Percentiles rank a stretch among this genome's conserved stretches.
phyloP scores from a whole-genome alignment of 1,284 basidiomycete species.

The Cerioporus squamosus region DNA sequence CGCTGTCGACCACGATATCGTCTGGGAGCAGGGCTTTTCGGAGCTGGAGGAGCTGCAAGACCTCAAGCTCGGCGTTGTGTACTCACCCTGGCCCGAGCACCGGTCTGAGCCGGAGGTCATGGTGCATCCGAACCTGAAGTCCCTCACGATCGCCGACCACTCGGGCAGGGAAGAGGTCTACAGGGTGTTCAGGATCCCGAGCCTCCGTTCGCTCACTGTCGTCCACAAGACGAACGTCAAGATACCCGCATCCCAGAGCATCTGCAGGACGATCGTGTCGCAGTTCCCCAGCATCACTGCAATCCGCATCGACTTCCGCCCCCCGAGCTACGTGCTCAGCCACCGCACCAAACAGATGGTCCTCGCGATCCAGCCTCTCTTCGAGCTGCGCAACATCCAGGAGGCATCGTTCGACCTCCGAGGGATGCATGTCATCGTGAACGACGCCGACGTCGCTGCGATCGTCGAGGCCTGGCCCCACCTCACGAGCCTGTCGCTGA shows the following conservation, averaged over 20 bases:
- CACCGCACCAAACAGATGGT: too few relatives aligned
- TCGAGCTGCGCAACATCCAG: background rate
- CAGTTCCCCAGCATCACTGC: too few relatives aligned
- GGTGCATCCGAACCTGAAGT: background rate
- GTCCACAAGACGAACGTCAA: background rate
- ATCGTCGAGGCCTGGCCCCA: background rate
- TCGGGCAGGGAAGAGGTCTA: background rate
- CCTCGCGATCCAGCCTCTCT: background rate
- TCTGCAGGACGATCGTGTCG: too few relatives aligned
- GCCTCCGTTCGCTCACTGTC: background rate
- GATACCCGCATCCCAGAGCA: too few relatives aligned
- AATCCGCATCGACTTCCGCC: background rate
- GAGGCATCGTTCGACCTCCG: background rate
- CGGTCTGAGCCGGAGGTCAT: background rate
- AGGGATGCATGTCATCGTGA: background rate
- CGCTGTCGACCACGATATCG: background rate
- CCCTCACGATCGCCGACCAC: background rate
- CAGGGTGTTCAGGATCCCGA: background rate
- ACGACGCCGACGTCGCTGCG: background rate
- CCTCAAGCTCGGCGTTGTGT: background rate
- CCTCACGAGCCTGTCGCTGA: background rate
- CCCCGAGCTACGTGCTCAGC: too few relatives aligned
- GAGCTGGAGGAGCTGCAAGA: background rate
- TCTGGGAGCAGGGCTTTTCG: background rate
- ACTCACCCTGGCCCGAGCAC: background rate